Conservation (phyloP, 2,329 filamentous ascomycete genomes). For the Stagonosporopsis chrysanthemi region DNA sequence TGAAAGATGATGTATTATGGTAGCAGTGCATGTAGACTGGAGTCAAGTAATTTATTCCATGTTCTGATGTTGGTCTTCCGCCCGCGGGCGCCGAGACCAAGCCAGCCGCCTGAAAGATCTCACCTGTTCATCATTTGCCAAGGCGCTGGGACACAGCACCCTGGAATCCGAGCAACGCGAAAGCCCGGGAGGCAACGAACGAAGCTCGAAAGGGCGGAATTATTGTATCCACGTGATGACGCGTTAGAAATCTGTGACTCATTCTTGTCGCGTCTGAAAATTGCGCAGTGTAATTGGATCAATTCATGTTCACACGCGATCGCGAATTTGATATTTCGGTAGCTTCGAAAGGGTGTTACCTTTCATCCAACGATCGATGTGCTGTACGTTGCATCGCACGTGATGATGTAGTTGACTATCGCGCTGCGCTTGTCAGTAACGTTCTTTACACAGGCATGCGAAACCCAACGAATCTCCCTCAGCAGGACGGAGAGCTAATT, state of each 20-base stretch:
- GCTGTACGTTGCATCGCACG: neutral
- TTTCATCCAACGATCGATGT: neutral
- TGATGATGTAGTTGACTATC: constrained; percentile 15
- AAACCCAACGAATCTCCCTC: neutral
- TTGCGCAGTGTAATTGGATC: neutral
- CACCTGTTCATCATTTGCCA: neutral
- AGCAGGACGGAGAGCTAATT: neutral
- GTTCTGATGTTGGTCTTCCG: neutral
- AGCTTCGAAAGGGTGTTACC: too few relatives aligned
- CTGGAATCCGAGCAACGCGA: neutral
- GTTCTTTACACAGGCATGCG: neutral
- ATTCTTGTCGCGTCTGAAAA: neutral
- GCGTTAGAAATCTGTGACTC: neutral
- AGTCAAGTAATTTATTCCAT: neutral
- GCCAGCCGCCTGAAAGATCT: too few relatives aligned
- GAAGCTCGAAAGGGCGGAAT: neutral
- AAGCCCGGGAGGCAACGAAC: neutral
- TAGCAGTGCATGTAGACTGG: neutral
- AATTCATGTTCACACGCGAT: neutral
- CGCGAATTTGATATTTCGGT: neutral
- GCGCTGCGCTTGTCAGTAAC: neutral
- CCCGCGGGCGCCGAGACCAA: constrained; percentile 3
- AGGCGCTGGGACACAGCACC: neutral
- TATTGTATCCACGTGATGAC: constrained; percentile 1
- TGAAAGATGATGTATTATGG: neutral